These are phyloP conservation scores for Stagonosporopsis chrysanthemi DNA, from an alignment of 2,329 filamentous ascomycete genomes.

Conservation along the genomic window DNA sequence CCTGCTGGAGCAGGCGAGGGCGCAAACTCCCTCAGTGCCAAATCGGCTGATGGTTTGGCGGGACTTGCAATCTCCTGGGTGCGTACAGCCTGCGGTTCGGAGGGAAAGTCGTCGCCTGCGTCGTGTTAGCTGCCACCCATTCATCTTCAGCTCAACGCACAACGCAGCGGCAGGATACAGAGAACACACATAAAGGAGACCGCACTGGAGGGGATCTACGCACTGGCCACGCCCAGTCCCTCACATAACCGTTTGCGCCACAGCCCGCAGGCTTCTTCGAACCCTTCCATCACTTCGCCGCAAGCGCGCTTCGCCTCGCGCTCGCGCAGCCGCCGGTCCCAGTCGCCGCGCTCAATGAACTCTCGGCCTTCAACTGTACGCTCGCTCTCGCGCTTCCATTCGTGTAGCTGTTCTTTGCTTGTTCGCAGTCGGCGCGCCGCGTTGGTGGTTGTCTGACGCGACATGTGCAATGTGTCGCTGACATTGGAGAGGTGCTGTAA, in stretches of 20 bases:
- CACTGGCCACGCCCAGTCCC: conserved; percentile 48
- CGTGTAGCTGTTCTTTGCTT: conserved; percentile 83
- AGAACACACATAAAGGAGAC: not conserved
- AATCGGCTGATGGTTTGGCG: not conserved
- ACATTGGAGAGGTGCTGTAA: conserved; percentile 83
- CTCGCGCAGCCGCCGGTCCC: conserved; percentile 77
- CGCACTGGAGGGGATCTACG: conserved; percentile 30
- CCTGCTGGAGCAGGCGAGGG: conserved; percentile 5
- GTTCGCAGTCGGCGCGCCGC: conserved; percentile 81
- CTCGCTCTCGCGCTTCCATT: conserved; percentile 84
- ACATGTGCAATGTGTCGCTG: conserved; percentile 93
- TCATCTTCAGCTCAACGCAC: not conserved
- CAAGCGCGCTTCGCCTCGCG: conserved; percentile 86
- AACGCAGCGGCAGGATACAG: not conserved
- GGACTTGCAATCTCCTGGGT: not conserved
- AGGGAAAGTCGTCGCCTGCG: conserved; percentile 6
- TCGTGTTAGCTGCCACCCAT: conserved; percentile 5
- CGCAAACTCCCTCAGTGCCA: conserved; percentile 2
- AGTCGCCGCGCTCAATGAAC: conserved; percentile 83
- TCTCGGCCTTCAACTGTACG: conserved; percentile 80
- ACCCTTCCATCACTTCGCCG: conserved; percentile 86
- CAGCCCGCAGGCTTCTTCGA: conserved; percentile 86
- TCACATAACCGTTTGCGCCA: conserved; percentile 78
- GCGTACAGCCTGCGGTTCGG: not conserved
- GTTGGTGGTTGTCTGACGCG: conserved; percentile 82